These are phyloP conservation scores for Chlamydomonas sp. DNA, from an alignment of 139 green algal genomes.

Conservation along the genomic window DNA sequence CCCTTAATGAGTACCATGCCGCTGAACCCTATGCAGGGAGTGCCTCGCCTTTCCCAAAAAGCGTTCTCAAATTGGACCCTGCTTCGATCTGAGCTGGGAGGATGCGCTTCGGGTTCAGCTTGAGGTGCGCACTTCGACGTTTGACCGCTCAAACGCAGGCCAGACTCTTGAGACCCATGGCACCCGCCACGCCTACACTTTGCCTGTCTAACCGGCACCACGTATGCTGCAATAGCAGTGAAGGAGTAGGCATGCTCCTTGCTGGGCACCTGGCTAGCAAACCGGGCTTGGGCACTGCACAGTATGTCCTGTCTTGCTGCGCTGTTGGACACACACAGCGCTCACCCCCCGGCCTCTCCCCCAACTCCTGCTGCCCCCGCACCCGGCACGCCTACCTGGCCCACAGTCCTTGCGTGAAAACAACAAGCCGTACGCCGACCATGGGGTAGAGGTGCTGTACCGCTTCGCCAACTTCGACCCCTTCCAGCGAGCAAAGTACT, in stretches of 20 bases:
- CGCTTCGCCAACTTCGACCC: slow-evolving; percentile 81
- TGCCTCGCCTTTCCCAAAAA: slow-evolving; percentile 20
- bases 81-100: slow-evolving; percentile 57
- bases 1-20: not conserved
- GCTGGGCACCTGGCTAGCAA: too few relatives aligned
- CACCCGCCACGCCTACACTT: too few relatives aligned
- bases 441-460: slow-evolving; percentile 78
- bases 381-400: not conserved
- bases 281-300: too few relatives aligned
- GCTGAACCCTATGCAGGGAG: not conserved
- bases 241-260: too few relatives aligned
- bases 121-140: slow-evolving; percentile 17
- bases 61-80: slow-evolving; percentile 9
- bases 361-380: too few relatives aligned
- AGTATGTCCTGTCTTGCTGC: too few relatives aligned
- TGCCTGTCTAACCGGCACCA: too few relatives aligned
- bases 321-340: too few relatives aligned
- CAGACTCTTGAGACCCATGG: not conserved
- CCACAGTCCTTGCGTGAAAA: slow-evolving; percentile 65
- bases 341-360: too few relatives aligned
- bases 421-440: slow-evolving; percentile 61
- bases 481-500: slow-evolving; percentile 69
- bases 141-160: not conserved
- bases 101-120: slow-evolving; percentile 65
- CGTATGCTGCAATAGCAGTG: too few relatives aligned